phyloP scores from a whole-genome alignment of 192 early-diverging fungal species.

The Geranomyces michiganensis region DNA sequence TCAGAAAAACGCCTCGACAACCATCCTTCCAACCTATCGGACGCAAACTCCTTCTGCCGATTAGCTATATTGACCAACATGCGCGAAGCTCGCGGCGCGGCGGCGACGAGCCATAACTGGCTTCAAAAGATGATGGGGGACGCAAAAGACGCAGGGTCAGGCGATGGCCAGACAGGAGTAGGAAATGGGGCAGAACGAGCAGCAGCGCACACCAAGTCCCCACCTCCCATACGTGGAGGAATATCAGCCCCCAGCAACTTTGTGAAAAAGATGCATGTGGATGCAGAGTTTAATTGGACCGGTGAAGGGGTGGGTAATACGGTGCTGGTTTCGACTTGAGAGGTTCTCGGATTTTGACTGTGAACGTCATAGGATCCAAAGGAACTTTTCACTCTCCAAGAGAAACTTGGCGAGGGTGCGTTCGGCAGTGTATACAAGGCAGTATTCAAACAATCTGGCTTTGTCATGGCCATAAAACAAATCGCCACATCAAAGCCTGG shows the following conservation, averaged over 20 bases:
- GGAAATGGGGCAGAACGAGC: no score
- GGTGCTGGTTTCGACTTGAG: no score
- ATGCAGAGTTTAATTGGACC: slow-evolving; percentile 38
- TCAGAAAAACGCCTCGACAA: no score
- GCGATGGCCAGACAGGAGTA: not conserved
- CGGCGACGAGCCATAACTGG: not conserved
- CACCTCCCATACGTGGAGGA: slow-evolving; percentile 4
- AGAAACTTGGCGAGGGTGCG: slow-evolving; percentile 55
- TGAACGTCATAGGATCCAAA: slow-evolving; percentile 35
- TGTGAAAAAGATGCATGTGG: slow-evolving; percentile 36
- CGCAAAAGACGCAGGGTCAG: not conserved
- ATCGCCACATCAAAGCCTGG: slow-evolving; percentile 26
- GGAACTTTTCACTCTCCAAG: slow-evolving; percentile 42
- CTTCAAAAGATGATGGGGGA: slow-evolving; percentile 6
- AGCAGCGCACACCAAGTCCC: not conserved
- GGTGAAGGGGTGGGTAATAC: slow-evolving; percentile 27
- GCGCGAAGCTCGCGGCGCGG: not conserved
- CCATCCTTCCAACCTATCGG: no score
- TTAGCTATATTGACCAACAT: no score
- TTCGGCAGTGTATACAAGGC: slow-evolving; percentile 52
- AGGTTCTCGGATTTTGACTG: not conserved
- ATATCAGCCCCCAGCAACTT: slow-evolving; percentile 34
- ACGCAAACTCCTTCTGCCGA: no score
- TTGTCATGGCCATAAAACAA: slow-evolving; percentile 52
- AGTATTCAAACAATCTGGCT: slow-evolving; percentile 40